Evolutionary conservation across 495 filamentous ascomycete species (phyloP).

Genomic region (Xylaria longipes): DNA sequence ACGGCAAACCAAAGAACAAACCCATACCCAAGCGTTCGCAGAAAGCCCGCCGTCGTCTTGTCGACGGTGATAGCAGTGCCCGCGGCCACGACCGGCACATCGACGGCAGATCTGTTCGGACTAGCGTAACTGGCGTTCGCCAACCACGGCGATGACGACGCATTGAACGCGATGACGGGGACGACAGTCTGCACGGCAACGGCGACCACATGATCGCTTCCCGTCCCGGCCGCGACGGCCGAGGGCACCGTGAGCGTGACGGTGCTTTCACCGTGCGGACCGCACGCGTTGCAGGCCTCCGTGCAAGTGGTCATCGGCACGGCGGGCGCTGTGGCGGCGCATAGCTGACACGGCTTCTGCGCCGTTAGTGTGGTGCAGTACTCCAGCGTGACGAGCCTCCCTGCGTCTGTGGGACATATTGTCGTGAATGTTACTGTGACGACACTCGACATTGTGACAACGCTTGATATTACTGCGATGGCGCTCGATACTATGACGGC

Average conservation of each 20-base stretch:
- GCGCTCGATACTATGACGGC: slow-evolving; percentile 23
- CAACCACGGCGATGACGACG: neutral
- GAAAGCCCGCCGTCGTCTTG: neutral
- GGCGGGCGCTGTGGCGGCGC: neutral
- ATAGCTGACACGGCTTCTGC: neutral
- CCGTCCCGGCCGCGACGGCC: slow-evolving; percentile 19
- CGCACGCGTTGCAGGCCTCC: slow-evolving; percentile 31
- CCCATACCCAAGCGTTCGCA: neutral
- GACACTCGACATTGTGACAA: too few species aligned
- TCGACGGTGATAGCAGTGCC: neutral
- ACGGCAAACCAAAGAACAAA: slow-evolving; percentile 14
- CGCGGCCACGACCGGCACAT: neutral
- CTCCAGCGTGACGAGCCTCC: slow-evolving; percentile 24
- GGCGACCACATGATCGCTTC: slow-evolving; percentile 26
- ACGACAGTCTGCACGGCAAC: slow-evolving; percentile 36
- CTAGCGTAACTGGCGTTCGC: neutral
- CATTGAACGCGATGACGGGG: neutral
- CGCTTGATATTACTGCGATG: too few species aligned
- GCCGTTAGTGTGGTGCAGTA: slow-evolving; percentile 33
- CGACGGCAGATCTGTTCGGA: neutral
- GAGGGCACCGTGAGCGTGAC: slow-evolving; percentile 33
- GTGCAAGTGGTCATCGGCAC: slow-evolving; percentile 35
- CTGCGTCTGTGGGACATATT: slow-evolving; percentile 36
- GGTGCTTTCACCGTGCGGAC: slow-evolving; percentile 32
- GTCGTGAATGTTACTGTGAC: slow-evolving; percentile 39